These are phyloP conservation scores for Massarina eburnea DNA, from an alignment of 2,329 filamentous ascomycete genomes.

Conservation along the genomic window DNA sequence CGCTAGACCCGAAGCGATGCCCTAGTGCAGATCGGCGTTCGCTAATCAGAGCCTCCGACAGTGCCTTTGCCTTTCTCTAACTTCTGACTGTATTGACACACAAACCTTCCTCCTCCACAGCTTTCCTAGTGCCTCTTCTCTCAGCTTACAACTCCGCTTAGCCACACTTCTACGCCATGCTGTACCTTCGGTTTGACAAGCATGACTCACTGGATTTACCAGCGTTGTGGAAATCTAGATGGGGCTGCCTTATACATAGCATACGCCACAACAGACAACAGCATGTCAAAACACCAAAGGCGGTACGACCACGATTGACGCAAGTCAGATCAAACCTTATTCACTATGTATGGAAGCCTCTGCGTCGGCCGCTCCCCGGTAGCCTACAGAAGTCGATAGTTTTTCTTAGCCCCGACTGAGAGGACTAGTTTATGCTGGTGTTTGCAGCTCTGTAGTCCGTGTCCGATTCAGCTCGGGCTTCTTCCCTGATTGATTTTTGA, in stretches of 20 bases:
- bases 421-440: background rate
- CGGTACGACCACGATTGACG: background rate
- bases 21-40: background rate
- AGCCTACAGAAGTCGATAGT: conserved; percentile 1
- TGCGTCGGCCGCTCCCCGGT: background rate
- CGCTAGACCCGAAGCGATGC: background rate
- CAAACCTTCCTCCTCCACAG: too few relatives aligned
- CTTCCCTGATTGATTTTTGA: background rate
- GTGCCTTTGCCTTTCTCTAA: too few relatives aligned
- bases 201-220: background rate
- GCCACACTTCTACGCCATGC: too few relatives aligned
- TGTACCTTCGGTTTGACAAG: too few relatives aligned
- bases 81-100: background rate
- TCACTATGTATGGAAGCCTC: background rate
- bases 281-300: too few relatives aligned
- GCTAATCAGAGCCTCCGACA: background rate
- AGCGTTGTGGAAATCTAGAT: background rate
- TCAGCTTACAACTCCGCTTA: background rate
- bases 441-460: background rate
- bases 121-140: too few relatives aligned
- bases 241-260: background rate
- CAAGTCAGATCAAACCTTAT: background rate
- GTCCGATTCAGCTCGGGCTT: conserved; percentile 6
- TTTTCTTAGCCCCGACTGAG: conserved; percentile 9
- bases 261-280: too few relatives aligned